Evolutionary conservation across 2,329 filamentous ascomycete genomes (phyloP).

Genomic region (Phaeomoniella chlamydospora): DNA sequence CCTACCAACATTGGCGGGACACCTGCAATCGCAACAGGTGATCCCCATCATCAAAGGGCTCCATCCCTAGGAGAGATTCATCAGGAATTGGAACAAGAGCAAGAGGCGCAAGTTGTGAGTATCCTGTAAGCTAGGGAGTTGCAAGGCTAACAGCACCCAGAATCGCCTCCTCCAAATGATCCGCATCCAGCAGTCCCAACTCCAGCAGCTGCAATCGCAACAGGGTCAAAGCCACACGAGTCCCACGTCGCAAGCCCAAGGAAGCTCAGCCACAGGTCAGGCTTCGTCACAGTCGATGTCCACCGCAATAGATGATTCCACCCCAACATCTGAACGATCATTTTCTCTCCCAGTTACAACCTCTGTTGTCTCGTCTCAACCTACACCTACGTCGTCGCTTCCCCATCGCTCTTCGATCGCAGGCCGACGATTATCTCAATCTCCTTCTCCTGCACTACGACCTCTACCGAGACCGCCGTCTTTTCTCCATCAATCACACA

Average conservation of each 20-base stretch:
- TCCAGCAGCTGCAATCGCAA: slow-evolving; percentile 20
- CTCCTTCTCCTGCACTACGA: slow-evolving; percentile 21
- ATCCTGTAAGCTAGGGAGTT: too few relatives aligned
- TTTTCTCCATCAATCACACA: slow-evolving; percentile 4
- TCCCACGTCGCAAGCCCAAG: slow-evolving; percentile 3
- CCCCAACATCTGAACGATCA: slow-evolving; percentile 26
- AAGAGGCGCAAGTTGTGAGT: slow-evolving; percentile 35
- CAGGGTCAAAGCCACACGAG: slow-evolving; percentile 18
- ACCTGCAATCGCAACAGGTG: slow-evolving; percentile 25
- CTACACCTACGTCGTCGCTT: slow-evolving; percentile 13
- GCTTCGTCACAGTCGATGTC: slow-evolving; percentile 10
- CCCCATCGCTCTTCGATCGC: slow-evolving; percentile 17
- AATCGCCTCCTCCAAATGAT: slow-evolving; percentile 36
- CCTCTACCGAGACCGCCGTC: slow-evolving; percentile 10
- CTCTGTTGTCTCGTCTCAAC: slow-evolving; percentile 15
- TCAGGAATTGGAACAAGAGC: slow-evolving; percentile 35
- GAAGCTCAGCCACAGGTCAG: slow-evolving; percentile 3
- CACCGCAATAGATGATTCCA: slow-evolving; percentile 26
- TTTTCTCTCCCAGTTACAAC: slow-evolving; percentile 19
- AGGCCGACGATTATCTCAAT: slow-evolving; percentile 18
- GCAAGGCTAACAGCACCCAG: too few relatives aligned
- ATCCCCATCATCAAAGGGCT: slow-evolving; percentile 32
- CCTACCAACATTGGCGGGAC: slow-evolving; percentile 27
- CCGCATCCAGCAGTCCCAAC: slow-evolving; percentile 29
- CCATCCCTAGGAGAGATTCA: slow-evolving; percentile 34